phyloP scores from a whole-genome alignment of 1,139 yeast genomes.

The Geotrichum restrictum region DNA sequence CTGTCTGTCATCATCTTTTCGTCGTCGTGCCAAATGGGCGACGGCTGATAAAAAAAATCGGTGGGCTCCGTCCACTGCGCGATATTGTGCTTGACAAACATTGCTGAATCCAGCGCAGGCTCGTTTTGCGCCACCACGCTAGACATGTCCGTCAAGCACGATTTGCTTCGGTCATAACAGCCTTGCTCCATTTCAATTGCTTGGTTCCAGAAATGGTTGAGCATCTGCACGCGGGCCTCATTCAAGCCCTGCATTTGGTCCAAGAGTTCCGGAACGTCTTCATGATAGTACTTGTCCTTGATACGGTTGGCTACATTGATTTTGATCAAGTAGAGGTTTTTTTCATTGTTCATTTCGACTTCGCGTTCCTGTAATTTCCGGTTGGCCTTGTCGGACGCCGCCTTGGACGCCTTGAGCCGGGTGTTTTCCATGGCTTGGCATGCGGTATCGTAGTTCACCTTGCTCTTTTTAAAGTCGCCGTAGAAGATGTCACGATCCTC shows the following conservation, averaged over 20 bases:
- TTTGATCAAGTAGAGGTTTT: constrained; percentile 75
- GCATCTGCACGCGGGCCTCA: constrained; percentile 68
- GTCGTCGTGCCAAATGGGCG: constrained; percentile 96
- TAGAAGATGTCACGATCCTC: constrained; percentile 58
- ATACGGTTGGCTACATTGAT: constrained; percentile 83
- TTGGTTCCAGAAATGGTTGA: constrained; percentile 65
- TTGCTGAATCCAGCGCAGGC: constrained; percentile 74
- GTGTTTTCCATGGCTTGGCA: constrained; percentile 80
- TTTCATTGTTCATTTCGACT: constrained; percentile 77
- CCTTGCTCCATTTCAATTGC: constrained; percentile 64
- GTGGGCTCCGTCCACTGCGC: constrained; percentile 78
- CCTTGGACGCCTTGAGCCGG: constrained; percentile 64
- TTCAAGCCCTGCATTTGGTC: constrained; percentile 83
- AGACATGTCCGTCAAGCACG: constrained; percentile 52
- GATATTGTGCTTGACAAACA: constrained; percentile 87
- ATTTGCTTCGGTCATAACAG: constrained; percentile 51
- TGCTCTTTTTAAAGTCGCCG: constrained; percentile 65
- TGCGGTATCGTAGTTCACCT: constrained; percentile 69
- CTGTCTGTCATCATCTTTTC: constrained; percentile 63
- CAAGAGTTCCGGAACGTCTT: constrained; percentile 86
- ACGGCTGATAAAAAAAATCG: constrained; percentile 81
- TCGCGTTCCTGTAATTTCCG: constrained; percentile 60
- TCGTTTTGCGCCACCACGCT: constrained; percentile 63
- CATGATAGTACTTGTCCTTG: constrained; percentile 88
- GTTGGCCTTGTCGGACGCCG: constrained; percentile 54